Base-by-base conservation (phyloP, 208 protist species). In the Strigomonas galati region DNA sequence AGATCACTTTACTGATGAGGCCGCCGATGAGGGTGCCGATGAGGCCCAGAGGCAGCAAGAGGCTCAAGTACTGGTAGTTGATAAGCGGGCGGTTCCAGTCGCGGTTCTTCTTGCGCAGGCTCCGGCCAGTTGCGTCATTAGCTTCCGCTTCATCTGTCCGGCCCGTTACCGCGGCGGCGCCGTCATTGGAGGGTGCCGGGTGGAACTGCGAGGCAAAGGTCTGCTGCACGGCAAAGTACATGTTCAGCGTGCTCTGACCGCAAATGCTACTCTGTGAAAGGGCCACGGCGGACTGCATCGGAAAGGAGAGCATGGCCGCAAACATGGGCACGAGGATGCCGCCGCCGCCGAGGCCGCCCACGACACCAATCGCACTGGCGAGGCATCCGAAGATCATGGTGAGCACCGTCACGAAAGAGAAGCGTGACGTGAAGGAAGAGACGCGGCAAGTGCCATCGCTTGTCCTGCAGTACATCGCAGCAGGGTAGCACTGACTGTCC, bases 251-350 rank as follows among this genome's bases (percentile, higher is more conserved):
- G 57, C 81, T 85, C 67, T 92, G 86, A 31, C 89, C 89, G 65
- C 82, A 89, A 40, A 95, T 91, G 24, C 86, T 92, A 32, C 68
- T 74, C 64, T 95, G 89, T 17, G 89, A 95, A 14, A 93, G 66
- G 0, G 79, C 84, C 24, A 95, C 86, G 1, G 86, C 76, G 1
- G 66, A 74, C 64, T 78, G 62, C 76, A 92, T 86, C 23, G 89
- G 82, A 31, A 92, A 55, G 19, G 72, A 43, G 2, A 90, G 71
- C 19, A 85, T 56, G 5, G 53, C 71, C 23, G 72, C 78, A 65
- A 89, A 92, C 77, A 93, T 75, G 4, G 89, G 89, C 3, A 95
- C 86, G 21, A 95, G 75, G 62, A 95, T 93, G 56, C 89, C 89
- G 43, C 89, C 89, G 54, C 89, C 89, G 14, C 89, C 89, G 23